Base-by-base conservation (phyloP, 108 stramenopile species). In the Nitzschia inconspicua region DNA sequence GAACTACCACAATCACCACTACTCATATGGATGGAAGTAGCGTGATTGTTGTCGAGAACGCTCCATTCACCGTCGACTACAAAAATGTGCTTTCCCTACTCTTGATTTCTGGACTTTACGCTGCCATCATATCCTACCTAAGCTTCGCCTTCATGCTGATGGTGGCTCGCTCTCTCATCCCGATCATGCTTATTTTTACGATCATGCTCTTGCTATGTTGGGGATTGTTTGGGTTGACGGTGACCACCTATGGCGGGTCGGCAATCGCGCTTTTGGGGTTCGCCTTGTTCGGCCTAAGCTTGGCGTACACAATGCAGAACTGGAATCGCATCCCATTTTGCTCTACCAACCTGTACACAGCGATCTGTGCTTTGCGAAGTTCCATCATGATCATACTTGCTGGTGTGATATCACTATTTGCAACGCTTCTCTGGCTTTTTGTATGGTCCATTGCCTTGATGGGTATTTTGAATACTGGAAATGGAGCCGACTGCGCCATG, bases 301-400 rank as follows among this genome's bases (percentile, higher is more conserved):
- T 68, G 18, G 37, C 26, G 14, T 78, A 78, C 37, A 80, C 82
- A 0, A 14, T 75, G 23, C 51, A 52, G 14, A 63, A 46, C 73
- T 24, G 74, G 77, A 72, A 83, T 43, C 74, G 85, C 18, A 89
- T 90, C 29, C 89, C 88, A 7, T 89, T 90, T 64, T 84, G 86
- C 10, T 69, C 87, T 23, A 84, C 83, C 11, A 94, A 86, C 48
- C 50, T 90, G 0, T 64, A 79, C 26, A 81, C 85, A 29, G 89
- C 85, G 16, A 30, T 87, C 31, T 63, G 60, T 24, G 89, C 78
- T 9, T 71, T 94, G 30, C 70, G 85, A 39, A 68, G 69, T 46
- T 76, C 87, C 35, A 47, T 74, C 10, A 83, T 78, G 14, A 47
- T 91, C 37, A 60, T 82, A 13, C 49, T 78, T 3, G 43, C 79